Conservation (phyloP, 495 filamentous ascomycete genomes). For the Xeromyces bisporus region DNA sequence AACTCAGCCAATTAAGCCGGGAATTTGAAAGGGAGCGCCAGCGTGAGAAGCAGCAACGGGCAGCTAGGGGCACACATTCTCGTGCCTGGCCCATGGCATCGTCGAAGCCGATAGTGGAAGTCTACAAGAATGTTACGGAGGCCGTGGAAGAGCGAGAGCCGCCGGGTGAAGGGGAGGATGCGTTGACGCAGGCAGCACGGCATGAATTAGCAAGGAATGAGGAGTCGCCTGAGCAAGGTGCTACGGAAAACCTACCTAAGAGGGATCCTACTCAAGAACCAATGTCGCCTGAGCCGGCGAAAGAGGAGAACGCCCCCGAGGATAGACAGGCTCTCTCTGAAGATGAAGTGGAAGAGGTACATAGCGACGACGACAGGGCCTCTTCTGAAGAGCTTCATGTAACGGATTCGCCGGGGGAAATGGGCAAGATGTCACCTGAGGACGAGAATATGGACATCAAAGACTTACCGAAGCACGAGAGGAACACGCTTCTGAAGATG, state of each 20-base stretch:
- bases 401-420: slow-evolving; percentile 47
- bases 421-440: slow-evolving; percentile 38
- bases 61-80: slow-evolving; percentile 62
- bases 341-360: slow-evolving; percentile 42
- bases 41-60: slow-evolving; percentile 64
- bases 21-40: slow-evolving; percentile 94
- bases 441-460: slow-evolving; percentile 41
- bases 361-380: slow-evolving; percentile 51
- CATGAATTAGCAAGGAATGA: slow-evolving; percentile 13
- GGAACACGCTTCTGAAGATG: slow-evolving; percentile 82
- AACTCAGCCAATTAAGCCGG: slow-evolving; percentile 80
- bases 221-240: slow-evolving; percentile 13
- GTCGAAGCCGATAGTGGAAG: slow-evolving; percentile 90
- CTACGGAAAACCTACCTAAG: slow-evolving; percentile 7
- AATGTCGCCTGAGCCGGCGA: slow-evolving; percentile 24
- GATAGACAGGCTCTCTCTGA: slow-evolving; percentile 44
- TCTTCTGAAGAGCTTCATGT: slow-evolving; percentile 48
- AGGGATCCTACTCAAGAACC: slow-evolving; percentile 9
- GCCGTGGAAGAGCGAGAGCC: slow-evolving; percentile 76
- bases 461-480: slow-evolving; percentile 79
- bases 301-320: slow-evolving; percentile 32
- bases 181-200: slow-evolving; percentile 13
- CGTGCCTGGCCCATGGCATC: slow-evolving; percentile 77
- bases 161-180: slow-evolving; percentile 44
- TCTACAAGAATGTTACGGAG: slow-evolving; percentile 83